Conservation (phyloP, 371 early-diverging fungal species). For the Syncephalastrum sp. region DNA sequence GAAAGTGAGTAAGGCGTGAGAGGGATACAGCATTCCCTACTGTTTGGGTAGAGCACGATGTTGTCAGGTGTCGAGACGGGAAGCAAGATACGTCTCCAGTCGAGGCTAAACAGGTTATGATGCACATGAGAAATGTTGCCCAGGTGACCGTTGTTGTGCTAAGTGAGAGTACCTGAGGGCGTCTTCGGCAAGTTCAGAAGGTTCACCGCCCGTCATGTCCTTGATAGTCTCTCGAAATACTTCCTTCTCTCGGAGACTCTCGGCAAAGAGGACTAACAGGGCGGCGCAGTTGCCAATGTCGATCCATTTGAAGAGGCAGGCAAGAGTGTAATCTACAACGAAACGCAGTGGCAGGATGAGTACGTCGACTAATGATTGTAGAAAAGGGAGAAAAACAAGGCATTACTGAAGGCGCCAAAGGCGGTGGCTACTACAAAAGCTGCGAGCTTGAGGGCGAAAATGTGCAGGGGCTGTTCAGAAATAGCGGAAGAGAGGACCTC, state of each 20-base stretch:
- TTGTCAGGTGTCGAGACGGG: slow-evolving; percentile 46
- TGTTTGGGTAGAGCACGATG: slow-evolving; percentile 47
- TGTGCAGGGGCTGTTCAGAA: slow-evolving; percentile 30
- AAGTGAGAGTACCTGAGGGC: slow-evolving; percentile 13
- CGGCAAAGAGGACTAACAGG: slow-evolving; percentile 21
- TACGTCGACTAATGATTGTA: no score
- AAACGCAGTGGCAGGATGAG: background rate
- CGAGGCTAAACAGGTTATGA: slow-evolving; percentile 5
- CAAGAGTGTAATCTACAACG: slow-evolving; percentile 23
- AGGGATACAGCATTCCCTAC: slow-evolving; percentile 27
- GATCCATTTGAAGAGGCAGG: slow-evolving; percentile 19
- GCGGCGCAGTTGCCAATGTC: slow-evolving; percentile 21
- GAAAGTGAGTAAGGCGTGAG: background rate
- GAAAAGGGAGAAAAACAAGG: no score
- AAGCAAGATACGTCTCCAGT: slow-evolving; percentile 29
- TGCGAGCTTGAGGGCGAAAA: slow-evolving; percentile 20
- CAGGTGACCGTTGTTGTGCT: background rate
- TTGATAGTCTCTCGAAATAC: slow-evolving; percentile 22
- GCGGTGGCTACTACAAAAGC: slow-evolving; percentile 8
- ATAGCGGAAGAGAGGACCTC: slow-evolving; percentile 16
- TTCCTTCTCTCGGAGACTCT: slow-evolving; percentile 23
- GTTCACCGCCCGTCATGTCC: slow-evolving; percentile 13
- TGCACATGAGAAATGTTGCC: background rate
- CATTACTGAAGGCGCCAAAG: slow-evolving; percentile 34
- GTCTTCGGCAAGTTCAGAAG: slow-evolving; percentile 14